Conservation (phyloP, 768 basidiomycete species). For the Lentinus brumalis region DNA sequence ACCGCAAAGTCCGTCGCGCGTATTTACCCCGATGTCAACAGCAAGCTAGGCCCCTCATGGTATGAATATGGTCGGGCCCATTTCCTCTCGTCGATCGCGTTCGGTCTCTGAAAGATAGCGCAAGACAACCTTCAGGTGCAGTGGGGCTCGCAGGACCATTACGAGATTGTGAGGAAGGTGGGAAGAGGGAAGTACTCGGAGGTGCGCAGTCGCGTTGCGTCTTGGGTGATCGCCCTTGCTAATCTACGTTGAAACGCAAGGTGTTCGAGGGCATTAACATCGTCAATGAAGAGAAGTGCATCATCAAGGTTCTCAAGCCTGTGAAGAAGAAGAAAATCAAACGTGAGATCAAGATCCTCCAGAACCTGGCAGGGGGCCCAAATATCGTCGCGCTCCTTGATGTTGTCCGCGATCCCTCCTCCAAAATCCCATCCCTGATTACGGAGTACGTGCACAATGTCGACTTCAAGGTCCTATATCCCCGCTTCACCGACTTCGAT, state of each 20-base stretch:
- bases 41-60: constrained; percentile 86
- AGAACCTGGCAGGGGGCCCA: constrained; percentile 94
- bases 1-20: constrained; percentile 79
- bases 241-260: constrained; percentile 36
- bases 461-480: constrained; percentile 96
- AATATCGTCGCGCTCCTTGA: constrained; percentile 93
- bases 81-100: background rate
- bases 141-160: constrained; percentile 97
- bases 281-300: constrained; percentile 90
- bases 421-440: constrained; percentile 95
- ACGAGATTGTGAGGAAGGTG: constrained; percentile 96
- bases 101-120: constrained; percentile 1
- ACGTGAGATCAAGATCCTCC: constrained; percentile 97
- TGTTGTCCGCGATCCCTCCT: constrained; percentile 93
- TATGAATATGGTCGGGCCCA: constrained; percentile 83
- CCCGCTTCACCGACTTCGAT: constrained; percentile 93
- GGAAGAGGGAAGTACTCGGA: constrained; percentile 95
- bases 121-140: constrained; percentile 95
- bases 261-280: constrained; percentile 94
- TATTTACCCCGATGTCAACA: constrained; percentile 88
- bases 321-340: constrained; percentile 99
- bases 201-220: constrained; percentile 43
- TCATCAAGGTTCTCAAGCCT: constrained; percentile 98
- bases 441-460: constrained; percentile 98
- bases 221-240: background rate